Evolutionary conservation across 495 filamentous ascomycete genomes (phyloP), one percentile per base, ranked within the genome.

Genomic region (Neurospora tetrasperma): DNA sequence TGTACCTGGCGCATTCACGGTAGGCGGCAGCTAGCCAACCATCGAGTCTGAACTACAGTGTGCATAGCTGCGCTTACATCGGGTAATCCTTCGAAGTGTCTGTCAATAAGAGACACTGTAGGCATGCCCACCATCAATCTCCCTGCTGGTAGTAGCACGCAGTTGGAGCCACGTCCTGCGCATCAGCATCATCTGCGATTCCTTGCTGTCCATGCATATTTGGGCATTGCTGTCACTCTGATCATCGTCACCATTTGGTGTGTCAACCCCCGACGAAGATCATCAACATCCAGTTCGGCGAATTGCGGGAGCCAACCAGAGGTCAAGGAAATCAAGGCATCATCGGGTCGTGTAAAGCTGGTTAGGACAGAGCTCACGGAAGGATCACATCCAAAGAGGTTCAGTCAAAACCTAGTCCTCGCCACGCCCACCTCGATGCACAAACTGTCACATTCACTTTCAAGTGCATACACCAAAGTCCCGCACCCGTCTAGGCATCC

Each of bases 51-150:
- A 74, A 41, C 69, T 75, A 74, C 74, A 77, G 74, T 72, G 75
- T 54, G 71, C 75, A 74, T 41, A 20, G 27, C 74, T 70, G 72
- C 75, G 74, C 43, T 72, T 44, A 48, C 73, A 68, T 74, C 75
- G 71, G 54, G 71, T 75, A 76, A 72, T 77, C 72, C 43, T 71
- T 72, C 70, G 75, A 77, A 71, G 75, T 75, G 73, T 78, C 77
- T 75, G 27, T 74, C 40, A 27, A 40, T 43, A 42, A 71, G 66
- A 72, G 70, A 39, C 79, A 70, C 75, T 77, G 80, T 77, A 82
- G 78, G 70, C 69, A 86, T 85, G 83, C 83, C 84, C 75, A 78
- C 78, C 77, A 74, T 83, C 73, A 81, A 79, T 42, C 79, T 78
- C 75, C 76, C 76, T 72, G 71, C 77, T 73, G 77, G 78, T 78